These are phyloP conservation scores for Metschnikowia gelsemii DNA, from an alignment of 805 yeast species.

Conservation along the genomic window DNA sequence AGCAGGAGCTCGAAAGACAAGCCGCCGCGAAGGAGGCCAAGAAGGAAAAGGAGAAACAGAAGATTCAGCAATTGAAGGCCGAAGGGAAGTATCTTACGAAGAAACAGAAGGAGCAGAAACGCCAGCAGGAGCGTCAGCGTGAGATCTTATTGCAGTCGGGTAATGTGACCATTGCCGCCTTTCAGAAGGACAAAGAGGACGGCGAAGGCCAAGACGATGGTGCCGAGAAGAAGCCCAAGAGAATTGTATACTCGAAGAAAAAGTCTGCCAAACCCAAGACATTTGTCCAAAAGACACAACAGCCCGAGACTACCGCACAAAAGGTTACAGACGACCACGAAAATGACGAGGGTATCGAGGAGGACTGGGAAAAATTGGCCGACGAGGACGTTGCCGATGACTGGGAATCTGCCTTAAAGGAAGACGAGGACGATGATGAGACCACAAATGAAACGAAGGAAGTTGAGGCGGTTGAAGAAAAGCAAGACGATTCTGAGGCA, in stretches of 20 bases:
- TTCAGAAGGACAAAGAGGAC: conserved; percentile 34
- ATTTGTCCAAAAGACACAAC: conserved; percentile 26
- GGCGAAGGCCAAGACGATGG: conserved; percentile 24
- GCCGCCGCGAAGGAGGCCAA: conserved; percentile 62
- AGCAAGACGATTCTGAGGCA: conserved; percentile 20
- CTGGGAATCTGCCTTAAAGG: conserved; percentile 32
- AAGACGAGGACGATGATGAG: conserved; percentile 17
- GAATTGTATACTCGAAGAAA: conserved; percentile 68
- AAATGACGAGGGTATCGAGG: conserved; percentile 27
- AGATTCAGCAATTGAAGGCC: conserved; percentile 88
- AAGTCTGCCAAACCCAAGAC: conserved; percentile 53
- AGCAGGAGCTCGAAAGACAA: conserved; percentile 63
- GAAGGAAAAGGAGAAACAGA: conserved; percentile 83
- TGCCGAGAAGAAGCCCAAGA: conserved; percentile 51
- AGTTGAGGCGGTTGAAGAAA: conserved; percentile 27
- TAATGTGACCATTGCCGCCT: conserved; percentile 72
- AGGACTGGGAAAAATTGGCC: conserved; percentile 23
- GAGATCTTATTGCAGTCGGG: conserved; percentile 76
- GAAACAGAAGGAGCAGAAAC: conserved; percentile 93
- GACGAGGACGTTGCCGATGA: conserved; percentile 61
- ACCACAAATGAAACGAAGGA: conserved; percentile 28
- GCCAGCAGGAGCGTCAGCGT: conserved; percentile 82
- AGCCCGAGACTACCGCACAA: conserved; percentile 17
- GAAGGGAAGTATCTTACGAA: conserved; percentile 93
- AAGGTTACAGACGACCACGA: conserved; percentile 22